Percentiles rank a stretch among this genome's conserved stretches.
Evolutionary conservation across 148 eudicot genomes (phyloP).

Genomic region (Diospyros lotus): DNA sequence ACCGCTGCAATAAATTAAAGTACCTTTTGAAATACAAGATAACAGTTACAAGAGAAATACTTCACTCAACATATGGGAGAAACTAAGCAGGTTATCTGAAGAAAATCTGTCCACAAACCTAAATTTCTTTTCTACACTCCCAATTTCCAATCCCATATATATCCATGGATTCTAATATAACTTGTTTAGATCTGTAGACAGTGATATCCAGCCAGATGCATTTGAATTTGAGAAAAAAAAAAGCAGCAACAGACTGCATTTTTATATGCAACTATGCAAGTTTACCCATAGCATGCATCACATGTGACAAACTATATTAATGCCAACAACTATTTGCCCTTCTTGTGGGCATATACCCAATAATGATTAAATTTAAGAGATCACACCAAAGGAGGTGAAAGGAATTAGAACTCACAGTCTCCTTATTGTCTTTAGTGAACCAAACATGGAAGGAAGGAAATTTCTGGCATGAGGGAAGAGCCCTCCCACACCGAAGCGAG

Average conservation of each 20-base stretch:
- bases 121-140: neutral
- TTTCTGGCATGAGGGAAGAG: conserved; percentile 23
- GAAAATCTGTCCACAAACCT: neutral
- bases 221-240: neutral
- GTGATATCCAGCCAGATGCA: neutral
- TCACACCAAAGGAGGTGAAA: neutral
- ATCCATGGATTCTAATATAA: neutral
- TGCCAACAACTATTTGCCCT: neutral
- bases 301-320: neutral
- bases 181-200: neutral
- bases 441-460: conserved; percentile 33
- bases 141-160: neutral
- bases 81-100: neutral
- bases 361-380: conserved; percentile 1
- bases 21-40: conserved; percentile 6
- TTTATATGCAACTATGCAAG: neutral
- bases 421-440: conserved; percentile 69
- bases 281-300: neutral
- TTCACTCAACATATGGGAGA: neutral
- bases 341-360: neutral
- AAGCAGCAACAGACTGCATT: neutral
- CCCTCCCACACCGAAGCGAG: conserved; percentile 34
- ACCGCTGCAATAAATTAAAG: conserved; percentile 51
- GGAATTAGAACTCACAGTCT: conserved; percentile 47
- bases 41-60: conserved; percentile 7